Conservation (phyloP, 306 rosid species). For the Phaseolus lunatus region DNA sequence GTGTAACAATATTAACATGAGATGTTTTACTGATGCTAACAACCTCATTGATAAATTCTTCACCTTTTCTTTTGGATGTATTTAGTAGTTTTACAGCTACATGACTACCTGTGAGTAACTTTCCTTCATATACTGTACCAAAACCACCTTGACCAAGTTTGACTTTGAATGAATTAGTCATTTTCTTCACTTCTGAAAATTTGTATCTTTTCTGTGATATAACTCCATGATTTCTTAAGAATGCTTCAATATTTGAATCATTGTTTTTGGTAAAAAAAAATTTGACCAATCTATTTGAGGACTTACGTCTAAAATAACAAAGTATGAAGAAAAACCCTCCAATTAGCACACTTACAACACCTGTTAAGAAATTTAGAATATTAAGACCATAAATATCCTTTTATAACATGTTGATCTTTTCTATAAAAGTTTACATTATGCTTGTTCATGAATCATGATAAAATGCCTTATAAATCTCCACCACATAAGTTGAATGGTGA, state of each 20-base stretch:
- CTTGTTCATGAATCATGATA: not conserved
- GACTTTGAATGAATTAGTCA: constrained; percentile 52
- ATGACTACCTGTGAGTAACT: not conserved
- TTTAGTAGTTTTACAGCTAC: constrained; percentile 57
- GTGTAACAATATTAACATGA: constrained; percentile 51
- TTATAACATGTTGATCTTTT: not conserved
- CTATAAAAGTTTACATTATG: not conserved
- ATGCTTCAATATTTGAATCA: constrained; percentile 12
- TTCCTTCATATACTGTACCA: constrained; percentile 54
- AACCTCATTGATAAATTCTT: constrained; percentile 52
- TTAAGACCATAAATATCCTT: too few species aligned
- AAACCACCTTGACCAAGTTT: constrained; percentile 62
- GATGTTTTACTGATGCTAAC: not conserved
- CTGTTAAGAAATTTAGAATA: too few species aligned
- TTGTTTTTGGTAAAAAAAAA: not conserved
- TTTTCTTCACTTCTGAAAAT: constrained; percentile 49
- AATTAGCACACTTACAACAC: too few species aligned
- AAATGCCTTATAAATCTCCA: not conserved
- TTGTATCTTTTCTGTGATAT: constrained; percentile 41
- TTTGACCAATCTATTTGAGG: too few species aligned
- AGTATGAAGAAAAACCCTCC: too few species aligned
- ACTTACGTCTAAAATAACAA: too few species aligned
- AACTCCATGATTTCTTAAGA: constrained; percentile 35
- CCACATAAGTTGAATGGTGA: not conserved
- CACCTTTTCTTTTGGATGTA: constrained; percentile 47